Evolutionary conservation across 2,329 filamentous ascomycete genomes (phyloP).

Genomic region (Lasiodiplodia citricola): DNA sequence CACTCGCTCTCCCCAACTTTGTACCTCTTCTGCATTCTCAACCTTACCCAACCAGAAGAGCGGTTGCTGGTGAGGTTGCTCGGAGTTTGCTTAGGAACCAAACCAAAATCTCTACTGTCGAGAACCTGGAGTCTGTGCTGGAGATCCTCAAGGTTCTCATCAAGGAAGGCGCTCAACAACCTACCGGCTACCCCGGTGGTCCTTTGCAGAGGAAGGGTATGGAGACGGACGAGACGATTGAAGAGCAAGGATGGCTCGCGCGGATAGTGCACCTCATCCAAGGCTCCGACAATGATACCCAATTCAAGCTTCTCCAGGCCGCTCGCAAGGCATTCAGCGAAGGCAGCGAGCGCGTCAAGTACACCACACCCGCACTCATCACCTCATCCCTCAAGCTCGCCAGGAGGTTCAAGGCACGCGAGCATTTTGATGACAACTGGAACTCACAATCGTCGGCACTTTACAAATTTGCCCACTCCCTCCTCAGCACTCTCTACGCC

Average conservation of each 20-base stretch:
- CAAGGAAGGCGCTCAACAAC: conserved; percentile 82
- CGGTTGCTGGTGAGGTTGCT: conserved; percentile 87
- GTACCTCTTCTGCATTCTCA: conserved; percentile 89
- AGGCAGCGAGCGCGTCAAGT: conserved; percentile 93
- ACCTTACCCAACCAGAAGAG: conserved; percentile 87
- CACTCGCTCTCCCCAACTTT: conserved; percentile 88
- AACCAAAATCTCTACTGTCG: conserved; percentile 75
- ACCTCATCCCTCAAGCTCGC: conserved; percentile 90
- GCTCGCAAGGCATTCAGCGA: conserved; percentile 85
- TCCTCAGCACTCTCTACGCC: conserved; percentile 84
- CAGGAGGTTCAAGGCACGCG: conserved; percentile 83
- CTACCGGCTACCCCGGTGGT: conserved; percentile 82
- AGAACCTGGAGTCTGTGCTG: conserved; percentile 85
- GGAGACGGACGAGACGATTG: conserved; percentile 96
- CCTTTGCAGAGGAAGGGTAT: conserved; percentile 73
- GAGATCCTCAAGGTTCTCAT: conserved; percentile 90
- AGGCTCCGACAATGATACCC: conserved; percentile 85
- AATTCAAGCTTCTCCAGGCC: conserved; percentile 91
- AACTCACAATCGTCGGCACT: conserved; percentile 76
- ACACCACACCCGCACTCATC: conserved; percentile 90
- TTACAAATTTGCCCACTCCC: conserved; percentile 94
- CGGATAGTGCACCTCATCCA: conserved; percentile 88
- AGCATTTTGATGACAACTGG: conserved; percentile 83
- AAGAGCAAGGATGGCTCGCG: conserved; percentile 97
- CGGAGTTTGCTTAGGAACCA: conserved; percentile 81